Evolutionary conservation across 352 stramenopile genomes (phyloP), one percentile per base, ranked within the genome.

Genomic region (Phytopythium boreale): DNA sequence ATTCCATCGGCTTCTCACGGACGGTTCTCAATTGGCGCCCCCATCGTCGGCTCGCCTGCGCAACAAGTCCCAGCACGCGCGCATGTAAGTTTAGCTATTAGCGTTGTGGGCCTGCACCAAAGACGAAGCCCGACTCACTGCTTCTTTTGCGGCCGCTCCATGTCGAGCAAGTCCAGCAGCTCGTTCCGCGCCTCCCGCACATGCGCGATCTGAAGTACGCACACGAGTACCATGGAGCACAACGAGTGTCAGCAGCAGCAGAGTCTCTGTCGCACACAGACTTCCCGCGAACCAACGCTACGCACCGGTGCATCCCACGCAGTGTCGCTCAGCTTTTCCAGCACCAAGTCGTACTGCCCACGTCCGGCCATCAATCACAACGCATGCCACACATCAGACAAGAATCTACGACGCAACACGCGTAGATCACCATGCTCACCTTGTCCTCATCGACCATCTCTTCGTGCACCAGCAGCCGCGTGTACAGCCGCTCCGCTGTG

Each of bases 401-500:
- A 63, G 20, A 47, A 10, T n/a, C n/a, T n/a, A 4, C 55, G 15
- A 15, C 24, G 12, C 31, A 58, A 17, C 12, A 55, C 8, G 24
- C 10, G 12, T 6, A 26, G 1, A 15, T 34, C 15, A 26, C 14
- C 24, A 10, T 37, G n/a, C 61, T 10, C 56, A 92, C 83, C 79
- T 90, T 90, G 46, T 72, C 69, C 62, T 89, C 70, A 27, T 83
- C 70, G 29, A 92, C 51, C 39, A 93, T 64, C 41, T 91, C 84
- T 61, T 93, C 84, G 61, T 93, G 74, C 41, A 95, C 70, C 22
- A 95, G 65, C 53, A 95, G 61, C 26, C 84, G 76, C 11, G 89
- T 92, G 76, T 96, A 96, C 20, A 97, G 73, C 29, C 82, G 82
- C 67, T 96, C 86, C 2, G 89, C 89, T 17, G 84, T 89, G 20